Evolutionary conservation across 2,329 filamentous ascomycete species (phyloP), one percentile per base, ranked within the genome.

Genomic region (Alternaria atra): DNA sequence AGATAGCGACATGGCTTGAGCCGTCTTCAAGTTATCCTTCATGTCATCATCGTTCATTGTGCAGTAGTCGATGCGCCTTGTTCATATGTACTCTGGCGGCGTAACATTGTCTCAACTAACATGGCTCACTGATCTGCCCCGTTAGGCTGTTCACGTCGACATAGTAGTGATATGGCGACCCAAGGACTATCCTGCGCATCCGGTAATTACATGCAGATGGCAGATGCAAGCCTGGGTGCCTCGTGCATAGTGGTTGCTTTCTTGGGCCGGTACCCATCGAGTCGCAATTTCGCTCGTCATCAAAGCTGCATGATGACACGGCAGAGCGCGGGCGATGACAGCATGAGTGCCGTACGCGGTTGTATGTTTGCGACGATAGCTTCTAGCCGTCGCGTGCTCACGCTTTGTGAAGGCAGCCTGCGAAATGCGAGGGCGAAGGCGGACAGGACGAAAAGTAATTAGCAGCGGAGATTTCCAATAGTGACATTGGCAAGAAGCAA

Each of bases 261-360:
- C 61, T 58, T 61, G 39, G 59, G 61, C 60, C 57, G 60, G 34
- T 46, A 30, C 47, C 42, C 50, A 58, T 63, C 68, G 51, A 65
- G 60, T 71, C 71, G 72, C 61, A 74, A 74, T 74, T 67, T 73
- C 67, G 65, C 64, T 44, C 37, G 48, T 56, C 61, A 61, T 64
- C 61, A 67, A 40, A 47, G 55, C n/a, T 59, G 58, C 53, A 60
- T 61, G 60, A 52, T 55, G 55, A 61, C 61, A 62, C 55, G 61
- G 46, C 58, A 52, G 47, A 52, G 35, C 55, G 59, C 29, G 25
- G 27, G 39, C 42, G 60, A 47, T 43, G 44, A 42, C 52, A 55
- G 37, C 48, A 34, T 32, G 51, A 34, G 20, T 35, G 20, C 32
- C 32, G 30, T 27, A 27, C 30, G 30, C 40, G 53, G 44, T 29